Evolutionary conservation across 345 rosid species (phyloP), one percentile per base, ranked within the genome.

Genomic region (Reutealis trisperma): DNA sequence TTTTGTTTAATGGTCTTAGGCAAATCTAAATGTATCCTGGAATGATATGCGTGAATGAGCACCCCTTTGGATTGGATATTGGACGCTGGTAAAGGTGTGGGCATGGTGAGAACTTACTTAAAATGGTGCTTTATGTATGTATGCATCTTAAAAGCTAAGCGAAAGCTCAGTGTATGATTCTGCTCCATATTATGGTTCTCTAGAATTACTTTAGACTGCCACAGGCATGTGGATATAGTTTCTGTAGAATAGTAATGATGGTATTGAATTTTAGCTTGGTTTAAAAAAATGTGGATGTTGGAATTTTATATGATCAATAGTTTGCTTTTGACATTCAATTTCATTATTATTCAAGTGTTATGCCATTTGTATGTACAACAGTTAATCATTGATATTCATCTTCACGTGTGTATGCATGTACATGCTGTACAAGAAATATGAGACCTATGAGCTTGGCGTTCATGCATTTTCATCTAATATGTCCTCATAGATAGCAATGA

Each of bases 391-490:
- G 41, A 37, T 37, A 37, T 37, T 11, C 7, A 2, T 19, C 24
- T 75, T 67, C 4, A 41, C 11, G 10, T 49, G 1, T 22, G 14
- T 51, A 37, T 63, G 61, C 45, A 32, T 55, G 2, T 0, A 19
- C 34, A 2, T 32, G 4, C 15, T 73, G 16, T 25, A 21, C 18
- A 44, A 16, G 27, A 74, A 58, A 37, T 24, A 37, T 66, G 19
- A 30, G 10, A 7, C 2, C 8, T 21, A 9, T 74, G 37, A 42
- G 52, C 49, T 30, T 65, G n/a, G 37, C 13, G 21, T 9, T 74
- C n/a, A 44, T 57, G 55, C 54, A 19, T 32, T 68, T 68, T 67
- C 19, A 41, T 76, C 30, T 77, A 14, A n/a, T 51, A 0, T 72
- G 15, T 34, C 49, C 41, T 21, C 47, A 22, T 66, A 42, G 6